Evolutionary conservation across 768 basidiomycete species (phyloP).

Genomic region (Rhizopogon rudus): DNA sequence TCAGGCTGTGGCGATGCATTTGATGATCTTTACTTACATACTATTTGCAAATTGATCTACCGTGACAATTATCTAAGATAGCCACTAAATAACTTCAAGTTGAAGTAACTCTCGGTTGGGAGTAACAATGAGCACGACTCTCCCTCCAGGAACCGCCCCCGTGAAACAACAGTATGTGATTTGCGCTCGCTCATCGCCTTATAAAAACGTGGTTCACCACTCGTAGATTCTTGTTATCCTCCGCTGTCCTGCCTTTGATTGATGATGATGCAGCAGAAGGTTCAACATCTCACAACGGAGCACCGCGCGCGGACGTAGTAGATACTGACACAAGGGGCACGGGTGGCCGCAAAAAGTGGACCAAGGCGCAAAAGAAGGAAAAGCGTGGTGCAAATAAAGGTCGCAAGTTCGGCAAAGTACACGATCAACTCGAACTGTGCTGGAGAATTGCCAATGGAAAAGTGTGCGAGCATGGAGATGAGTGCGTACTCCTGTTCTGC

Average conservation of each 20-base stretch:
- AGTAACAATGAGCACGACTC: constrained; percentile 6
- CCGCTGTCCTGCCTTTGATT: constrained; percentile 20
- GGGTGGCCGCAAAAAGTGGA: constrained; percentile 35
- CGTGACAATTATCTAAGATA: too few relatives aligned
- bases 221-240: constrained; percentile 37
- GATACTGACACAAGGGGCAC: constrained; percentile 29
- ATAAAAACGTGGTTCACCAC: neutral
- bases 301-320: constrained; percentile 19
- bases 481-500: constrained; percentile 36
- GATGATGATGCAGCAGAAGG: constrained; percentile 69
- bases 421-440: constrained; percentile 81
- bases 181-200: neutral
- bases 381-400: constrained; percentile 81
- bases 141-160: constrained; percentile 43
- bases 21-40: too few relatives aligned
- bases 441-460: constrained; percentile 70
- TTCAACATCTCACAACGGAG: constrained; percentile 30
- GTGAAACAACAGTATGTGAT: constrained; percentile 46
- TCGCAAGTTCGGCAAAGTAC: constrained; percentile 68
- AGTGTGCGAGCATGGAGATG: constrained; percentile 64
- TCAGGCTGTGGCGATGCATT: too few relatives aligned
- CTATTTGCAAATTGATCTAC: too few relatives aligned
- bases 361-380: constrained; percentile 68
- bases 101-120: too few relatives aligned
- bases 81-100: too few relatives aligned